A percentile compares a stretch with the other conserved stretches of the same genome.
phyloP scores from a whole-genome alignment of 495 filamentous ascomycete species.

The Viridothelium virens region DNA sequence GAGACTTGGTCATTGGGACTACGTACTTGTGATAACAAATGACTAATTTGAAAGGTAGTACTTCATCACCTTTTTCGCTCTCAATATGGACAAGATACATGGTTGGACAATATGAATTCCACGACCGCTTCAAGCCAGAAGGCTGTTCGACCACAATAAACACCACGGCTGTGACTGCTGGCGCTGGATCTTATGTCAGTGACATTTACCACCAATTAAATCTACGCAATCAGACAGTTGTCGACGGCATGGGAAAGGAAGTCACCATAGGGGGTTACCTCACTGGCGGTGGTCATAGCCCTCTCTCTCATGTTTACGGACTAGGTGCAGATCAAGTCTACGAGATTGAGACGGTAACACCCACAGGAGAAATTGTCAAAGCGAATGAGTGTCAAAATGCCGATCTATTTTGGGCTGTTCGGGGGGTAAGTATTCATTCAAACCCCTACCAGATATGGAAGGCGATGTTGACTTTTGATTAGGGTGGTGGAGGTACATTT shows the following conservation, averaged over 20 bases:
- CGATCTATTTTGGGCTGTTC: slow-evolving; percentile 17
- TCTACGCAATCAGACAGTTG: not conserved
- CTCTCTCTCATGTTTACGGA: slow-evolving; percentile 9
- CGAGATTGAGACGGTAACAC: slow-evolving; percentile 7
- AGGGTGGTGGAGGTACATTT: slow-evolving; percentile 12
- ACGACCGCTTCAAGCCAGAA: not conserved
- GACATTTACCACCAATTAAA: not conserved
- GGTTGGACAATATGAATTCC: slow-evolving; percentile 1
- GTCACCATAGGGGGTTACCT: slow-evolving; percentile 9
- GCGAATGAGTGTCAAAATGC: slow-evolving; percentile 12
- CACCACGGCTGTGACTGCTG: slow-evolving; percentile 2
- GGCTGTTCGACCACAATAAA: not conserved
- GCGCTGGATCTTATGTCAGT: not conserved
- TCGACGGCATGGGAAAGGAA: not conserved
- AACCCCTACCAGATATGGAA: not conserved
- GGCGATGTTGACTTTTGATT: not conserved
- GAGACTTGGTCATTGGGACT: not conserved
- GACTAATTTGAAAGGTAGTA: not conserved
- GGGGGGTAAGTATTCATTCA: not conserved
- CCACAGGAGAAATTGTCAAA: slow-evolving; percentile 1
- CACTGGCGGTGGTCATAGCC: slow-evolving; percentile 13
- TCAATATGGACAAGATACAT: slow-evolving; percentile 11
- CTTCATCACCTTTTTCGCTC: not conserved
- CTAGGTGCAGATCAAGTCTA: slow-evolving; percentile 13
- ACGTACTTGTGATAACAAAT: not conserved